Base-by-base conservation (phyloP, 108 stramenopile genomes). In the Skeletonema costatum region DNA sequence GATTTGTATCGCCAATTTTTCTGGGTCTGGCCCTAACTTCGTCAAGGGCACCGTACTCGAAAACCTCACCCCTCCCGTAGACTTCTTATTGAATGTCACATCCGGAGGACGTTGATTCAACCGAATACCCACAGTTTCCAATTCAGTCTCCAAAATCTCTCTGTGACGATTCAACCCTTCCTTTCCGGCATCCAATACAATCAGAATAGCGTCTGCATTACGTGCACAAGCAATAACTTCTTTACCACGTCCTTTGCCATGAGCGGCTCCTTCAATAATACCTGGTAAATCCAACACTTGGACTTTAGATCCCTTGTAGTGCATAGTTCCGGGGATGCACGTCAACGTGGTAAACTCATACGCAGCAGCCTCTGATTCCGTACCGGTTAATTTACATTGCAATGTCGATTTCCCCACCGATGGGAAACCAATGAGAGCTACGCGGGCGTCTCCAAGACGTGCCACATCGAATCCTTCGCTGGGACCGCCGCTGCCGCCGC, bases 181-280 rank as follows among this genome's bases (percentile, higher is more conserved):
- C 76, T 98, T 98, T 10, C 92, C 98, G 3, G 97, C 98, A 85
- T 99, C 99, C 66, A 99, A 80, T 6, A 99, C 99, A 82, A 99
- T 99, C 30, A 99, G 71, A 46, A 99, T 97, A 5, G 98, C 86
- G 87, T 99, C 98, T 13, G 98, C 93, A 31, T 87, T 86, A 58
- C 98, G 86, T 8, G 99, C 99, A 10, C 98, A 97, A 5, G 99
- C 98, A 73, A 99, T 99, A 11, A 99, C 99, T 86, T 99, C 97
- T 29, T 92, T 84, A 36, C 99, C 99, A 30, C 99, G 87, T 8
- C 99, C 99, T 50, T 95, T 97, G 4, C 99, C 99, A 75, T 97
- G 93, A 0, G 99, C 98, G 5, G 99, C 99, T 31, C 99, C 99
- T 75, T 99, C 99, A 76, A 99, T 99, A 78, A 99, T 99, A 66